phyloP scores from a whole-genome alignment of 108 stramenopile species.

The Parietichytrium sp. region DNA sequence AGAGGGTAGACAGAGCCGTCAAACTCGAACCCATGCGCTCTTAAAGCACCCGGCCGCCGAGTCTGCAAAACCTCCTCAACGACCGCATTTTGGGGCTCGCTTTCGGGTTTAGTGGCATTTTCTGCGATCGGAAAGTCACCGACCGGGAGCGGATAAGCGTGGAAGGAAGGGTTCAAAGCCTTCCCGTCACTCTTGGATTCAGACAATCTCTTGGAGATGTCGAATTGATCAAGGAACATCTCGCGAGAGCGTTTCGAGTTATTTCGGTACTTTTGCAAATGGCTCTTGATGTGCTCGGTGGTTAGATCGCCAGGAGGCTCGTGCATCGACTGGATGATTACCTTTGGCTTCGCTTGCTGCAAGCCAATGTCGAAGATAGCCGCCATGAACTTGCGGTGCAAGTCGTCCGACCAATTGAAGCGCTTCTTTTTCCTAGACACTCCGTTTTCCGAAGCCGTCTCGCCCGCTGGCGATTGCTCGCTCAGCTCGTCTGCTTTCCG shows the following conservation, averaged over 20 bases:
- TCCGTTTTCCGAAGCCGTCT: neutral
- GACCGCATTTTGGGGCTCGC: no score
- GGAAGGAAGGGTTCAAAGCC: conserved; percentile 1
- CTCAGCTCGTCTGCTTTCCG: no score
- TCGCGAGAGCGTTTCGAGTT: conserved; percentile 56
- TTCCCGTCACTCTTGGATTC: conserved; percentile 6
- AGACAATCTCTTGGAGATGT: conserved; percentile 8
- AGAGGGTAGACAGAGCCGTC: no score
- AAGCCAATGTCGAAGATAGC: conserved; percentile 65
- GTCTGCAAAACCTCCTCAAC: no score
- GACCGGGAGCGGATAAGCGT: conserved; percentile 12
- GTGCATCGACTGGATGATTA: conserved; percentile 58
- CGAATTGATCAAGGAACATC: conserved; percentile 54
- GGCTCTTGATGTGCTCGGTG: conserved; percentile 69
- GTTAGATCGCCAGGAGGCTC: conserved; percentile 51
- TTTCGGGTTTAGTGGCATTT: no score
- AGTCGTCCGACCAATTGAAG: conserved; percentile 30
- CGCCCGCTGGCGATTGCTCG: conserved; percentile 20
- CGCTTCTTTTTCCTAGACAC: neutral
- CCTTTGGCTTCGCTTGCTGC: conserved; percentile 60
- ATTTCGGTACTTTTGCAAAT: conserved; percentile 68
- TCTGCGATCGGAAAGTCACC: conserved; percentile 27
- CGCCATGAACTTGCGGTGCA: conserved; percentile 36
- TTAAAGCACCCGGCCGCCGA: neutral
- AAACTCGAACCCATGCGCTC: neutral